A percentile compares a stretch with the other conserved stretches of the same genome.
Conservation (phyloP, 2,329 filamentous ascomycete species). For the Tolypocladium album region DNA sequence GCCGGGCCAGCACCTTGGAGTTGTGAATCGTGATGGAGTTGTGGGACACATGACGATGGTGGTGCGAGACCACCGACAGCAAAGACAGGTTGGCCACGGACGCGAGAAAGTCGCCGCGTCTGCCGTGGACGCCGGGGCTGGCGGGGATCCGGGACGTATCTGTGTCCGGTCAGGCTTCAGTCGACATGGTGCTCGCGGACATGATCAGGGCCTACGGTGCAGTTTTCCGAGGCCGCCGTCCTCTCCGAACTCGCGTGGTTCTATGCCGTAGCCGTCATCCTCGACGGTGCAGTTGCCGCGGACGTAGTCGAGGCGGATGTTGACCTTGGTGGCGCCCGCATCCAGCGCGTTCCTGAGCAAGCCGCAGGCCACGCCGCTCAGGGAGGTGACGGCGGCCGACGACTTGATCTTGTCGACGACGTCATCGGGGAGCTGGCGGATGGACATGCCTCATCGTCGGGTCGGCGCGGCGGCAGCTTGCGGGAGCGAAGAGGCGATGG, state of each 20-base stretch:
- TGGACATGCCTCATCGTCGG: conserved; percentile 39
- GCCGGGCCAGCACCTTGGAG: conserved; percentile 52
- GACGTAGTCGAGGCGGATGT: conserved; percentile 61
- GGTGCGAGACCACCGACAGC: conserved; percentile 64
- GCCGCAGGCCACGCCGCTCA: conserved; percentile 61
- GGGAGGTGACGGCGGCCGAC: conserved; percentile 64
- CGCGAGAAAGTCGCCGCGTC: conserved; percentile 64
- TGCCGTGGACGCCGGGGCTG: conserved; percentile 45
- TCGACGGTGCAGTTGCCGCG: conserved; percentile 71
- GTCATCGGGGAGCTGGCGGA: conserved; percentile 57
- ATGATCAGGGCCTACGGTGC: conserved; percentile 47
- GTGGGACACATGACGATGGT: conserved; percentile 46
- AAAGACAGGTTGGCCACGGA: conserved; percentile 68
- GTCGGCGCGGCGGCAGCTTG: not conserved
- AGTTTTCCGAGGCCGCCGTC: conserved; percentile 61
- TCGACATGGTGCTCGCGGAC: not conserved
- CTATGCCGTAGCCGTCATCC: conserved; percentile 76
- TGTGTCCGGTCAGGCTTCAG: conserved; percentile 21
- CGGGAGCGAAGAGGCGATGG: not conserved
- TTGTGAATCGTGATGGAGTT: conserved; percentile 62
- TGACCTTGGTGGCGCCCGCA: conserved; percentile 58
- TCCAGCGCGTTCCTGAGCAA: conserved; percentile 80
- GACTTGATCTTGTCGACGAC: conserved; percentile 75
- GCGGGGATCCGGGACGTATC: conserved; percentile 66
- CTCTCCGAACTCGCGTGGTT: conserved; percentile 58